Conservation (phyloP, 2,329 filamentous ascomycete genomes). For the Exophiala mesophila region DNA sequence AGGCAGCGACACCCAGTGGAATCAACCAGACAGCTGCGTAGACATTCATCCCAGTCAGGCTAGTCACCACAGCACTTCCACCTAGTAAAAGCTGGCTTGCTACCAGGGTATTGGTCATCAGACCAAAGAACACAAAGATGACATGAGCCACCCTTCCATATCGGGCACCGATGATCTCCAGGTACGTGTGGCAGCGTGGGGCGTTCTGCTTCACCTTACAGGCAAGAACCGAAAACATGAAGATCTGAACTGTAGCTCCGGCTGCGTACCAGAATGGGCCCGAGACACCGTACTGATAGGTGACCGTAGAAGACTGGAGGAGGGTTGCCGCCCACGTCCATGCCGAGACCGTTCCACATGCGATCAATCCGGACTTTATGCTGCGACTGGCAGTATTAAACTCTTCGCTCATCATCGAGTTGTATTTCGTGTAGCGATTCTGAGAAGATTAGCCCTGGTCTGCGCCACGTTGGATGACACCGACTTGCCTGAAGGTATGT, state of each 20-base stretch:
- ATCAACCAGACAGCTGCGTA: constrained; percentile 78
- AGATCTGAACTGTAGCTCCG: constrained; percentile 74
- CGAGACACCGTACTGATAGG: constrained; percentile 69
- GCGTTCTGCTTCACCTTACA: constrained; percentile 23
- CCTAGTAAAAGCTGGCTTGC: constrained; percentile 46
- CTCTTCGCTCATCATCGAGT: constrained; percentile 84
- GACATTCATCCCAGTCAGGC: constrained; percentile 67
- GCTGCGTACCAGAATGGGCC: constrained; percentile 64
- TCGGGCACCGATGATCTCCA: constrained; percentile 75
- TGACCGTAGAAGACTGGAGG: constrained; percentile 70
- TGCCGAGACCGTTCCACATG: constrained; percentile 66
- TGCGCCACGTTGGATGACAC: constrained; percentile 23
- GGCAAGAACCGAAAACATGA: constrained; percentile 76
- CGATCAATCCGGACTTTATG: constrained; percentile 82
- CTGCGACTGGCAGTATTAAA: constrained; percentile 83
- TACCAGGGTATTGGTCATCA: constrained; percentile 80
- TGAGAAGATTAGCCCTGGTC: constrained; percentile 1
- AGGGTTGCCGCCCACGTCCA: constrained; percentile 63
- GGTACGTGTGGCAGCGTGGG: constrained; percentile 49
- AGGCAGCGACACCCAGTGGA: constrained; percentile 71
- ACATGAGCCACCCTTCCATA: constrained; percentile 71
- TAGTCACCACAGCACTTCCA: constrained; percentile 29
- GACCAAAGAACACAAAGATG: constrained; percentile 74
- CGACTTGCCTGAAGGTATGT: constrained; percentile 35
- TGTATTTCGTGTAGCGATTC: constrained; percentile 20